Evolutionary conservation across 1,284 basidiomycete species (phyloP), one percentile per base, ranked within the genome.

Genomic region (Cutaneotrichosporon cutaneum): DNA sequence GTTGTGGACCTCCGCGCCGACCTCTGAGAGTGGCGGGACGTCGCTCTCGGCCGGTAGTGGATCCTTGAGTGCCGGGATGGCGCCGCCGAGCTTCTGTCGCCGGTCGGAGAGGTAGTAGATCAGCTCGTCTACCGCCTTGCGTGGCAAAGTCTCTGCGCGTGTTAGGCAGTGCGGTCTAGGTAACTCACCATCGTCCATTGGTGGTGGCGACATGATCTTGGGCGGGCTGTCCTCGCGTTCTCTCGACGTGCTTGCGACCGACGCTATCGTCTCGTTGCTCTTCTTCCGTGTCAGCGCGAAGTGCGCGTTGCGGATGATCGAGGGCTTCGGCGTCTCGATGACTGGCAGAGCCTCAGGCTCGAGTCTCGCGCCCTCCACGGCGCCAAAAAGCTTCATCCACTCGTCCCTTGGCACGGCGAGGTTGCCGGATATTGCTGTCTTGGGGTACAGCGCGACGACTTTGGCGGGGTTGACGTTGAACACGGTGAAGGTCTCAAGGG

Each of bases 381-480:
- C 94, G 11, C 93, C 94, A 77, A 92, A 98, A 9, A 95, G 79
- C 3, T 83, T 81, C 73, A 94, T 88, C 91, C 94, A 95, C n/a
- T 84, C 84, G 5, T 77, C 74, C 36, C 80, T 83, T 16, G 87
- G 84, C 0, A 89, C 84, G 14, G 87, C 82, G 13, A 98, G 79
- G 33, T 89, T 83, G 4, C 95, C 95, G 0, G 93, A 85, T 2
- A 99, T 86, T 18, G 82, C 82, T 52, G 89, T 84, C 9, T 67
- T 63, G 0, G 93, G 91, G 76, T 91, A 99, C 4, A 98, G 81
- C 0, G 94, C 90, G 14, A 99, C 85, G 0, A 99, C 91, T 72
- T 94, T 92, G 2, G 93, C 92, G 0, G 95, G 95, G 71, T 96
- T 95, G 65, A 92, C 83, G 68, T 98, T 90, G 50, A 95, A 86